Evolutionary conservation across 352 stramenopile species (phyloP).

Genomic region (Sclerospora graminicola): DNA sequence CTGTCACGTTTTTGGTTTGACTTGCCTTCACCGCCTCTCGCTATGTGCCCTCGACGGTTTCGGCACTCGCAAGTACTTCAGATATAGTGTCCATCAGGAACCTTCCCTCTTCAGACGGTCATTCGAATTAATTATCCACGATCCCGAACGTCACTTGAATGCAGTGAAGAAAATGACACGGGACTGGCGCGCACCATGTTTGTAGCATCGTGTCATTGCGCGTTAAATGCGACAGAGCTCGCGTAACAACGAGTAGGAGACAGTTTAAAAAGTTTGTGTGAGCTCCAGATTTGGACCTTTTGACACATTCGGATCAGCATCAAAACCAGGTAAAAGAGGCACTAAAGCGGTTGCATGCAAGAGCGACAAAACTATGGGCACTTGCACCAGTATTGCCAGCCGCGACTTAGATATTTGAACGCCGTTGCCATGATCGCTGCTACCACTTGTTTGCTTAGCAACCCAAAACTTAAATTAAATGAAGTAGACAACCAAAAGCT

Average conservation of each 20-base stretch:
- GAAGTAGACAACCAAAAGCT: constrained; percentile 60
- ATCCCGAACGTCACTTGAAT: constrained; percentile 79
- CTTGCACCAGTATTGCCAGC: constrained; percentile 50
- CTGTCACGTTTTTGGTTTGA: constrained; percentile 14
- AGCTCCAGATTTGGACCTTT: constrained; percentile 8
- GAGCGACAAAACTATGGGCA: constrained; percentile 63
- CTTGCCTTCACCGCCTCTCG: constrained; percentile 10
- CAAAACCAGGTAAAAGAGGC: constrained; percentile 29
- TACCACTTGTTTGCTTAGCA: constrained; percentile 5
- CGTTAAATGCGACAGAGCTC: constrained; percentile 67
- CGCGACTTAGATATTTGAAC: constrained; percentile 24
- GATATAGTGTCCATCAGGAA: constrained; percentile 72
- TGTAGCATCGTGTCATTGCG: constrained; percentile 39
- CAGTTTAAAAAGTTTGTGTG: constrained; percentile 49
- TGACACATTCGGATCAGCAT: too few relatives aligned
- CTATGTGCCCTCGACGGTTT: constrained; percentile 40
- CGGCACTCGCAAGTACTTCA: constrained; percentile 52
- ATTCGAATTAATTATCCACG: constrained; percentile 71
- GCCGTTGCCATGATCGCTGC: constrained; percentile 10
- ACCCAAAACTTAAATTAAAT: constrained; percentile 53
- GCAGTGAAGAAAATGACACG: too few relatives aligned
- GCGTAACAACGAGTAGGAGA: constrained; percentile 77
- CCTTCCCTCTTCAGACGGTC: constrained; percentile 42
- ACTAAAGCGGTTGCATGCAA: constrained; percentile 44
- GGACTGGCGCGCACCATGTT: constrained; percentile 63